Evolutionary conservation across 768 basidiomycete genomes (phyloP).

Genomic region (Podaxis mareebaensis): DNA sequence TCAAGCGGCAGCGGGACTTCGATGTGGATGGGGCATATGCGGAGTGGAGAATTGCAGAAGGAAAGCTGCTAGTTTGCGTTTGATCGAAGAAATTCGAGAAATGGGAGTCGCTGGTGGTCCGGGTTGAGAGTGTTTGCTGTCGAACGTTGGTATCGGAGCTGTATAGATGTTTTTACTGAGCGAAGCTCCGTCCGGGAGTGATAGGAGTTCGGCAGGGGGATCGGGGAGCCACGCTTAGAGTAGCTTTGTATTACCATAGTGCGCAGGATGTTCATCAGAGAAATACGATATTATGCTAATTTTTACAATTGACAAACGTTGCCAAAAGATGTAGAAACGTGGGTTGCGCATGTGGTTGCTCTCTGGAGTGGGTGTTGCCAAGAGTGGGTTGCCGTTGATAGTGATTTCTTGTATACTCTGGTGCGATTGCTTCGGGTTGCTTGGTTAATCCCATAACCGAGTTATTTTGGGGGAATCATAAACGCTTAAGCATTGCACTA

Average conservation of each 20-base stretch:
- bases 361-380: not conserved
- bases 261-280: not conserved
- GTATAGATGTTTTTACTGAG: not conserved
- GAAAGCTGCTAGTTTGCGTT: constrained; percentile 44
- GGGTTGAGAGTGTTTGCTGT: not conserved
- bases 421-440: not conserved
- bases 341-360: not conserved
- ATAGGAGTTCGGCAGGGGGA: not conserved
- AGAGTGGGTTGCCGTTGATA: not conserved
- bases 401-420: not conserved
- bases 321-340: not conserved
- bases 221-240: not conserved
- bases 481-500: not conserved
- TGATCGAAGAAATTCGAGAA: constrained; percentile 20
- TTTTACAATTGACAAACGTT: not conserved
- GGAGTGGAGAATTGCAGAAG: constrained; percentile 66
- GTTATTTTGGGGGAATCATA: not conserved
- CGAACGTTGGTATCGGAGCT: not conserved
- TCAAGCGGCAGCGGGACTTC: constrained; percentile 60
- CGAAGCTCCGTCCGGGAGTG: not conserved
- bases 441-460: not conserved
- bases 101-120: not conserved
- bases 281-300: not conserved
- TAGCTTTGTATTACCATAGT: not conserved
- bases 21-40: constrained; percentile 64